phyloP scores from a whole-genome alignment of 2,329 filamentous ascomycete species.

The Daldinia eschscholtzii region DNA sequence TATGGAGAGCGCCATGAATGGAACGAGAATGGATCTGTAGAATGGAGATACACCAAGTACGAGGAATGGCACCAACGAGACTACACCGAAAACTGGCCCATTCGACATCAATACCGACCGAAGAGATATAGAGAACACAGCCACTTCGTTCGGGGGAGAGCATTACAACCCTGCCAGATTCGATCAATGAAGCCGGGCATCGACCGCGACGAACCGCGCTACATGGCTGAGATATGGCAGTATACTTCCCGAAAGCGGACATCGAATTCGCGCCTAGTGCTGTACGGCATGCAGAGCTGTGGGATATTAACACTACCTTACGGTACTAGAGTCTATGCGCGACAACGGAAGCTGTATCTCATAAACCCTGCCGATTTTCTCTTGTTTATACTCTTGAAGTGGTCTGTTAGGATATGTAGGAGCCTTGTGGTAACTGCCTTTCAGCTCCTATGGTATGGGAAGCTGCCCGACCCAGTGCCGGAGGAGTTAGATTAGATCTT shows the following conservation, averaged over 20 bases:
- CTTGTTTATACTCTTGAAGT: background rate
- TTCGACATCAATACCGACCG: background rate
- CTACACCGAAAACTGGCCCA: background rate
- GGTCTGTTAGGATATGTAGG: background rate
- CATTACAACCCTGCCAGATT: constrained; percentile 5
- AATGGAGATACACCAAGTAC: constrained; percentile 1
- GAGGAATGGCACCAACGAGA: constrained; percentile 1
- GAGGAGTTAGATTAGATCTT: background rate
- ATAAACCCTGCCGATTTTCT: too few relatives aligned
- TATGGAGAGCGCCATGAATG: background rate
- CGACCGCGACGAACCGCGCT: constrained; percentile 13
- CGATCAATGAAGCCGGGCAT: background rate
- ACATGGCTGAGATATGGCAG: constrained; percentile 13
- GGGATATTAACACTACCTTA: constrained; percentile 12
- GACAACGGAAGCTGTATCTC: background rate
- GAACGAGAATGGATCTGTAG: background rate
- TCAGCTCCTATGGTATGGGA: background rate
- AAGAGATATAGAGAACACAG: background rate
- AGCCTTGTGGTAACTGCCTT: background rate
- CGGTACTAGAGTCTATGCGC: background rate
- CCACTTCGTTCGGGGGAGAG: background rate
- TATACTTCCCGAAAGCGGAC: constrained; percentile 1
- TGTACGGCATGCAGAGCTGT: constrained; percentile 7
- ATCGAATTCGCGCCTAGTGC: background rate
- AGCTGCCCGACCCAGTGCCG: background rate